Conservation (phyloP, 2,329 filamentous ascomycete species). For the Trichophyton rubrum region DNA sequence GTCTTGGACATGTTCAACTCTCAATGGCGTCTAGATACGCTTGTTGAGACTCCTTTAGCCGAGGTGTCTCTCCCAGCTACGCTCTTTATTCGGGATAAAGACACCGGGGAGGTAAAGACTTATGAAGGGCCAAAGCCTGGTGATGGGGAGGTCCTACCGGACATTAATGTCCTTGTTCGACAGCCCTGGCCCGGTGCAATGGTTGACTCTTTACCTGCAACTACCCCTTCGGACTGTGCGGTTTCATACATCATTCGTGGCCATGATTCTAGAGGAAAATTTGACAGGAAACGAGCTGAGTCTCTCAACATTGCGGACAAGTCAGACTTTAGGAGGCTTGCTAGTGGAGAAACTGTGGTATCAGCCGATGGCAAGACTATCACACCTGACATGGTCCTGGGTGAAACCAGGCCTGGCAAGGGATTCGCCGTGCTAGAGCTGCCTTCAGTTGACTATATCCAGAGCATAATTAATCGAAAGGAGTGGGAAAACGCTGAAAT, state of each 20-base stretch:
- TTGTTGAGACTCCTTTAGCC: constrained; percentile 53
- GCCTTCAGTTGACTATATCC: constrained; percentile 57
- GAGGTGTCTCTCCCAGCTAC: constrained; percentile 56
- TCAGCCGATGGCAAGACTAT: constrained; percentile 55
- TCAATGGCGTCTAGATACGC: constrained; percentile 57
- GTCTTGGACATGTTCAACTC: constrained; percentile 72
- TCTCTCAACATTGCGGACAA: constrained; percentile 52
- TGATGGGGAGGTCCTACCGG: constrained; percentile 38
- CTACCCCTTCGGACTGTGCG: constrained; percentile 52
- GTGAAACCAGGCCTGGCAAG: constrained; percentile 50
- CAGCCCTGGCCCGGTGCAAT: constrained; percentile 66
- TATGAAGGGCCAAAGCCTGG: constrained; percentile 59
- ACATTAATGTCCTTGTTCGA: constrained; percentile 60
- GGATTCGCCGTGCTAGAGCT: constrained; percentile 74
- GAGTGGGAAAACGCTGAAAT: constrained; percentile 58
- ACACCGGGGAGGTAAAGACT: constrained; percentile 44
- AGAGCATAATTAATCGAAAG: constrained; percentile 52
- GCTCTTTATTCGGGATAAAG: constrained; percentile 53
- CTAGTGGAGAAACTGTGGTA: constrained; percentile 50
- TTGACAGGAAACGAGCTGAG: constrained; percentile 53
- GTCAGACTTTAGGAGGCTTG: constrained; percentile 45
- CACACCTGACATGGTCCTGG: constrained; percentile 79
- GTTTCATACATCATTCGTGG: constrained; percentile 79
- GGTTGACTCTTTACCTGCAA: constrained; percentile 53
- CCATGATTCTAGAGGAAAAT: constrained; percentile 66